Evolutionary conservation across 495 filamentous ascomycete genomes (phyloP), one percentile per base, ranked within the genome.

Genomic region (Podospora sp.): DNA sequence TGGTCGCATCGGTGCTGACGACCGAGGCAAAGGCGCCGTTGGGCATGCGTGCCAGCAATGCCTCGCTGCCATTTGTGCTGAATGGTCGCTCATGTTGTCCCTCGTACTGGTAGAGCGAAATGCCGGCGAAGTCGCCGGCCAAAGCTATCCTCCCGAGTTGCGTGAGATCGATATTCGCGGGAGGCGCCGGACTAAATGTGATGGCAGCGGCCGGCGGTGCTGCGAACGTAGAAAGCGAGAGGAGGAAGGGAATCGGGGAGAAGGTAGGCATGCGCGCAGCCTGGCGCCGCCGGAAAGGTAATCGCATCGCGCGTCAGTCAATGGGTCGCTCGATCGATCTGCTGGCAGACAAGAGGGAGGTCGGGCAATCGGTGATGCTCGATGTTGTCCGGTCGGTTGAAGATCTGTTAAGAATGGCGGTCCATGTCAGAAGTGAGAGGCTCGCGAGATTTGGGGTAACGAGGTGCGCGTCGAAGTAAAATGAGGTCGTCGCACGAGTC

Each of bases 111-210:
- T 94, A 98, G 20, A 98, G 83, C 33, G 96, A 97, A 60, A 97
- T 91, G 46, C 92, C 89, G 73, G 90, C 86, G 75, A 98, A 99
- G 78, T 98, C 89, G 67, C 95, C 95, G 12, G 89, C 92, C 62
- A 99, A 83, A 49, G 91, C 93, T 62, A 98, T 88, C 68, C 89
- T 88, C 63, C 96, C 95, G 58, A 98, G 83, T 63, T 88, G 76
- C n/a, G 82, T 83, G 51, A 97, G 85, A 75, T 97, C 90, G 77
- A 99, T 84, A 67, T 94, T 88, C 58, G 93, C 87, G 49, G 89
- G 79, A 1, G 93, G 88, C 40, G 91, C 84, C 0, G 91, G 78
- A 50, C 84, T 87, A 76, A 94, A 93, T 33, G 82, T 85, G 73
- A 96, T 80, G 18, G 90, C 93, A 70, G 76, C 76, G 52, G 85